Conservation (phyloP, 108 stramenopile genomes). For the Stephanodiscus triporus region DNA sequence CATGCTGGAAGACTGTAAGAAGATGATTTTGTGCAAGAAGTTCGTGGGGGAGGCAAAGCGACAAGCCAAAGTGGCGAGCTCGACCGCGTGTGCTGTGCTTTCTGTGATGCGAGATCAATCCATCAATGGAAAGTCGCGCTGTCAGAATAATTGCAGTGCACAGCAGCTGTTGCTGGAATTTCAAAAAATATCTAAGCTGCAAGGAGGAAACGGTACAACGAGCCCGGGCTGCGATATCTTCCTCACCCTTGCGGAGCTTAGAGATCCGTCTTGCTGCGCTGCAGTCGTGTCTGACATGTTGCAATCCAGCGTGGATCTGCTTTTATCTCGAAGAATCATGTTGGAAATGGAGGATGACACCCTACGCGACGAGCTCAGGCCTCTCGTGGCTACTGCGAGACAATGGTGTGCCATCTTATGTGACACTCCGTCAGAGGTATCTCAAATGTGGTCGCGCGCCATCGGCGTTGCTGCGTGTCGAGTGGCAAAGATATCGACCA, state of each 20-base stretch:
- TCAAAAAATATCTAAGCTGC: constrained; percentile 39
- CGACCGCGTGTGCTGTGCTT: constrained; percentile 40
- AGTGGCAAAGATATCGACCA: constrained; percentile 33
- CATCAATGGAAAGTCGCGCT: not conserved
- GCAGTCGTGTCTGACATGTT: constrained; percentile 24
- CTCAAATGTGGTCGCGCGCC: constrained; percentile 44
- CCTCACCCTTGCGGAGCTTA: constrained; percentile 33
- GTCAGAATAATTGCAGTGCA: not conserved
- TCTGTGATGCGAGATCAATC: constrained; percentile 32
- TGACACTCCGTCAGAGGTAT: constrained; percentile 26
- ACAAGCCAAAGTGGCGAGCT: constrained; percentile 31
- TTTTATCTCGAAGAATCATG: constrained; percentile 13
- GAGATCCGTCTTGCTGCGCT: constrained; percentile 23
- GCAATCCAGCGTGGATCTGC: constrained; percentile 32
- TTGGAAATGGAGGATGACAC: constrained; percentile 19
- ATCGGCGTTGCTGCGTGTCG: constrained; percentile 34
- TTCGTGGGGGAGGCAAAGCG: constrained; percentile 28
- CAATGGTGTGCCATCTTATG: constrained; percentile 45
- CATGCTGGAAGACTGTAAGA: constrained; percentile 37
- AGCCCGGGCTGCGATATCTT: constrained; percentile 27
- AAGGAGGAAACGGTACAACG: not conserved
- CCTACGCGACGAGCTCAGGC: constrained; percentile 20
- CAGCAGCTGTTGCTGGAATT: constrained; percentile 32
- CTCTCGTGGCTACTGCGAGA: constrained; percentile 34
- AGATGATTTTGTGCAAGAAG: constrained; percentile 18